Base-by-base conservation (phyloP, 2,329 filamentous ascomycete species). In the Aspergillus sp. region DNA sequence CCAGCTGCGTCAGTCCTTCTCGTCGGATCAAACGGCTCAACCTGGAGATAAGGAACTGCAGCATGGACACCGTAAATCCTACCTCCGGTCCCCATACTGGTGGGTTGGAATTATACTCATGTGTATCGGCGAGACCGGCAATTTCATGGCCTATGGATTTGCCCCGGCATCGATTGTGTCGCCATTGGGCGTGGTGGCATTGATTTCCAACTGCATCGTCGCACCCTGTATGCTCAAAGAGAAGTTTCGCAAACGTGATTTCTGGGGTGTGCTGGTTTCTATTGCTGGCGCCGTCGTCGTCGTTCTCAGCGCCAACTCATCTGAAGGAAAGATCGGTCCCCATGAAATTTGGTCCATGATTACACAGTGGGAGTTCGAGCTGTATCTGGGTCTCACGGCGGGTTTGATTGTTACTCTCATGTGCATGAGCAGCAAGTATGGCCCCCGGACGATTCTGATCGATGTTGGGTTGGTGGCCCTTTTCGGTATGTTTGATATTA, bases 91-190 rank as follows among this genome's bases (percentile, higher is more conserved):
- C 31, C 89, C 90, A 1, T 96, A 93, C 62, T 98, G 93, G 93
- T 98, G 93, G 93, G 71, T 84, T 29, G 93, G 93, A 13, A 91
- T 97, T 53, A 78, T 94, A 11, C 76, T 98, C 47, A 98, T 98
- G 81, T 89, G 85, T 1, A 72, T 95, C 26, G 93, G 93, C 45
- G 93, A 98, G 71, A 85, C 87, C 61, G 93, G 93, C 40, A 98
- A 98, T 65, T 98, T 98, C 61, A 72, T 98, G 50, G 93, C 93
- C 0, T 98, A 98, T 61, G 93, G 93, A 26, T 98, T 98, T 64
- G 93, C 93, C 28, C 93, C 93, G 4, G 93, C 93, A 6, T 97
- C 93, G 10, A 96, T 98, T 57, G 93, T 98, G 34, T 96, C 90
- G 30, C 93, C 93, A 0, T 75, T 98, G 5, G 93, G 93, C 7